Conservation (phyloP, 1,284 basidiomycete genomes). For the Rugiboletus extremiorientalis region DNA sequence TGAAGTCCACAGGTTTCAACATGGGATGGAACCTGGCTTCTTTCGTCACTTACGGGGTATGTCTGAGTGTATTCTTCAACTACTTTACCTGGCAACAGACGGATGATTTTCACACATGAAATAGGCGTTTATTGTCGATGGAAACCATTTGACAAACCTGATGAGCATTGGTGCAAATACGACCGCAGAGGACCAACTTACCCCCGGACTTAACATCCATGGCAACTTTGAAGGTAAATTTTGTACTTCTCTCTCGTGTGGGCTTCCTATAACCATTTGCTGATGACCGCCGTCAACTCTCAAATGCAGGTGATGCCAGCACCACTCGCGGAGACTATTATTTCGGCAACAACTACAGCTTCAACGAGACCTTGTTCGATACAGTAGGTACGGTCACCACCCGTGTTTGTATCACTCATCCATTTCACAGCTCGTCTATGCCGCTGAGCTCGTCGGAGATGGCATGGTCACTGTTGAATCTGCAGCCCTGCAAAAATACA, state of each 20-base stretch:
- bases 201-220: constrained; percentile 23
- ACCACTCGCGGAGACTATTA: constrained; percentile 29
- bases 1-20: constrained; percentile 20
- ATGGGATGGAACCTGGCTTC: constrained; percentile 26
- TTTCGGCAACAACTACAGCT: constrained; percentile 28
- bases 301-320: constrained; percentile 24
- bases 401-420: neutral
- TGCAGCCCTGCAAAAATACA: constrained; percentile 13
- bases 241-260: neutral
- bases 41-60: constrained; percentile 26
- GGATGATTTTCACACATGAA: neutral
- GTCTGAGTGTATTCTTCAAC: neutral
- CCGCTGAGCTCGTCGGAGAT: constrained; percentile 18
- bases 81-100: neutral
- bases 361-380: constrained; percentile 31
- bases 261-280: neutral
- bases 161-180: constrained; percentile 30
- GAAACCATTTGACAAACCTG: constrained; percentile 30
- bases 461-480: constrained; percentile 23
- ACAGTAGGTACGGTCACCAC: constrained; percentile 2
- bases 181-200: constrained; percentile 13
- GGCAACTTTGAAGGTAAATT: constrained; percentile 23
- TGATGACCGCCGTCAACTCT: neutral
- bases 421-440: constrained; percentile 11
- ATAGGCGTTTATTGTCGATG: constrained; percentile 26